phyloP scores from a whole-genome alignment of 345 rosid genomes.

The Isatis tinctoria region DNA sequence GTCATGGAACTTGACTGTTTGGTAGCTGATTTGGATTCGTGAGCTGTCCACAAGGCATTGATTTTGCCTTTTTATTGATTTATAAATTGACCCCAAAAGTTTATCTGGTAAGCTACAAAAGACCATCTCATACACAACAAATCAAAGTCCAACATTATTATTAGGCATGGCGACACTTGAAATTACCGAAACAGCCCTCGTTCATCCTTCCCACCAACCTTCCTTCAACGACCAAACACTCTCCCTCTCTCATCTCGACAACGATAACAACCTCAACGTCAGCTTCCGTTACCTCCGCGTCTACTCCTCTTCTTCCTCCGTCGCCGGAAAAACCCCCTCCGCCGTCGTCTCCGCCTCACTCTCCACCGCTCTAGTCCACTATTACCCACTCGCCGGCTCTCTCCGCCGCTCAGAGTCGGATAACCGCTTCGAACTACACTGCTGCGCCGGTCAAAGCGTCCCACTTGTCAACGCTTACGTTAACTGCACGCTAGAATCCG shows the following conservation, averaged over 20 bases:
- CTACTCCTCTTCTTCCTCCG: constrained; percentile 41
- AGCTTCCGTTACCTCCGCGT: constrained; percentile 79
- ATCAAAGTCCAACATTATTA: background rate
- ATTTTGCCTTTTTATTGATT: background rate
- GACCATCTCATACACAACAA: background rate
- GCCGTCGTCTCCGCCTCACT: constrained; percentile 48
- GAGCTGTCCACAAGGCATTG: constrained; percentile 19
- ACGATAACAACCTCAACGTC: constrained; percentile 58
- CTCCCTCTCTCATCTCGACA: constrained; percentile 67
- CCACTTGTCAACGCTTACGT: constrained; percentile 55
- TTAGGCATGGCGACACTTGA: constrained; percentile 33
- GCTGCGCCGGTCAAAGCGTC: constrained; percentile 46
- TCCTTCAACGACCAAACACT: constrained; percentile 47
- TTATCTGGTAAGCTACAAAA: background rate
- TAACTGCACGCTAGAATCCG: constrained; percentile 52
- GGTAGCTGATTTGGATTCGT: constrained; percentile 17
- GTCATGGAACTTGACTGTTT: constrained; percentile 20
- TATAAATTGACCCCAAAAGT: background rate
- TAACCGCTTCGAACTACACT: constrained; percentile 42
- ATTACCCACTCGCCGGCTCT: constrained; percentile 62
- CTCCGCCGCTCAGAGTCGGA: constrained; percentile 32
- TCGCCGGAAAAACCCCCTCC: constrained; percentile 22
- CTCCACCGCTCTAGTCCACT: constrained; percentile 53
- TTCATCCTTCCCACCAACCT: constrained; percentile 50
- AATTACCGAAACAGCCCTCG: constrained; percentile 40